Conservation (phyloP, 306 rosid genomes). For the Mimosa bimucronata region DNA sequence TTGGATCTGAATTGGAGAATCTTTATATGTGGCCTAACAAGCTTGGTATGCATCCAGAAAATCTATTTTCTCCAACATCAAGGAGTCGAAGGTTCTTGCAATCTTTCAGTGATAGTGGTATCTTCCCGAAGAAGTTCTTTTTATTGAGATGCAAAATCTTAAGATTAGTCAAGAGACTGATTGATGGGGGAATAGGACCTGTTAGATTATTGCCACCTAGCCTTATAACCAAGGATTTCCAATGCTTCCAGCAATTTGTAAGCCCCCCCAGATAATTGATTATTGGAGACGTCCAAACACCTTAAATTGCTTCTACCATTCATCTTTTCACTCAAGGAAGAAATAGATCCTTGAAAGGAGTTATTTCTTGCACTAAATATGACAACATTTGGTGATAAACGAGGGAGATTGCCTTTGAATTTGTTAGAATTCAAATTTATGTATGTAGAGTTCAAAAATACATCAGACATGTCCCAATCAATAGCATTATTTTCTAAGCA, state of each 20-base stretch:
- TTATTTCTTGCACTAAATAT: neutral
- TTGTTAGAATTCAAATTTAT: neutral
- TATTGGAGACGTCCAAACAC: neutral
- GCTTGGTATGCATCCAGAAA: neutral
- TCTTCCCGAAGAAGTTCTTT: neutral
- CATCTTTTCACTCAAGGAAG: neutral
- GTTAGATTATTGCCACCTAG: neutral
- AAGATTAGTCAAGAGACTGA: neutral
- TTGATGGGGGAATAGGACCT: neutral
- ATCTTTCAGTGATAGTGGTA: neutral
- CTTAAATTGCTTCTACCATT: neutral
- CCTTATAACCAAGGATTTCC: neutral
- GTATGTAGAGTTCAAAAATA: neutral
- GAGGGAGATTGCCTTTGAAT: neutral
- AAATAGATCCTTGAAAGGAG: neutral
- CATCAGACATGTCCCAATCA: neutral
- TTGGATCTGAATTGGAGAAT: neutral
- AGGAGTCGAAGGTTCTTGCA: neutral
- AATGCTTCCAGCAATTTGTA: neutral
- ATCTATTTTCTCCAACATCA: neutral
- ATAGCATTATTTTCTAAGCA: neutral
- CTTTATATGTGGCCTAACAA: neutral
- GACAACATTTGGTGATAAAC: neutral
- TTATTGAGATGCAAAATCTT: neutral
- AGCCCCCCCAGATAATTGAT: neutral